A percentile compares a stretch with the other conserved stretches of the same genome.
These are phyloP conservation scores for Thielaviopsis ethacetica DNA, from an alignment of 2,329 filamentous ascomycete species.

Conservation along the genomic window DNA sequence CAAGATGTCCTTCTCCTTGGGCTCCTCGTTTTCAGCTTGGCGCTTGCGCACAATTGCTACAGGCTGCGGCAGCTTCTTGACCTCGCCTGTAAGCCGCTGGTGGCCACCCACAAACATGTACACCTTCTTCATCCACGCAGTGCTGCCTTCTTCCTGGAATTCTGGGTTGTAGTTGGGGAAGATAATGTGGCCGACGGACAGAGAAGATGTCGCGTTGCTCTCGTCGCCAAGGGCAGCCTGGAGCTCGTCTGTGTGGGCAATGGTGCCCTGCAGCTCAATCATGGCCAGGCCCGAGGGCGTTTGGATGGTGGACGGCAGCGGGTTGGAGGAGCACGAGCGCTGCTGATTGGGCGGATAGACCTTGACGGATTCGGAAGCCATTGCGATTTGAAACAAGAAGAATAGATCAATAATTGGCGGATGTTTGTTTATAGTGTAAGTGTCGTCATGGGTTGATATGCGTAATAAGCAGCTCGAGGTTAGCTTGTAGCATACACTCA, in stretches of 20 bases:
- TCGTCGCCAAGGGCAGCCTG: constrained; percentile 24
- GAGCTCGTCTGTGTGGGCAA: constrained; percentile 41
- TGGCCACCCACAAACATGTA: constrained; percentile 80
- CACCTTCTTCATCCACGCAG: constrained; percentile 76
- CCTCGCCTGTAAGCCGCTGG: constrained; percentile 76
- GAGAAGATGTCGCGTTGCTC: constrained; percentile 15
- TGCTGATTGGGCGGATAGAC: constrained; percentile 24
- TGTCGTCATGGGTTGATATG: not conserved
- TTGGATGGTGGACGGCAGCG: constrained; percentile 67
- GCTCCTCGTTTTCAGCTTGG: constrained; percentile 26
- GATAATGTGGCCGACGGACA: constrained; percentile 53
- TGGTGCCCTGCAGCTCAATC: constrained; percentile 79
- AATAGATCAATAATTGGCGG: not conserved
- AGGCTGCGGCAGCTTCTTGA: constrained; percentile 68
- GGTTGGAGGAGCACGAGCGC: constrained; percentile 21
- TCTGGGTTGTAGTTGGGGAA: constrained; percentile 59
- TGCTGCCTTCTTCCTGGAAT: constrained; percentile 30
- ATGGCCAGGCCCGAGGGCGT: constrained; percentile 81
- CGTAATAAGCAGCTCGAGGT: not conserved
- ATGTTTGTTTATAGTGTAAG: not conserved
- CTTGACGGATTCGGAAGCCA: constrained; percentile 14
- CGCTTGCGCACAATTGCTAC: constrained; percentile 60
- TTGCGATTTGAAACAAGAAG: not conserved
- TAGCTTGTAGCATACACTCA: not conserved
- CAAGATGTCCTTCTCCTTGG: constrained; percentile 31